Base-by-base conservation (phyloP, 768 basidiomycete species). In the Calocybe gangraenosa region DNA sequence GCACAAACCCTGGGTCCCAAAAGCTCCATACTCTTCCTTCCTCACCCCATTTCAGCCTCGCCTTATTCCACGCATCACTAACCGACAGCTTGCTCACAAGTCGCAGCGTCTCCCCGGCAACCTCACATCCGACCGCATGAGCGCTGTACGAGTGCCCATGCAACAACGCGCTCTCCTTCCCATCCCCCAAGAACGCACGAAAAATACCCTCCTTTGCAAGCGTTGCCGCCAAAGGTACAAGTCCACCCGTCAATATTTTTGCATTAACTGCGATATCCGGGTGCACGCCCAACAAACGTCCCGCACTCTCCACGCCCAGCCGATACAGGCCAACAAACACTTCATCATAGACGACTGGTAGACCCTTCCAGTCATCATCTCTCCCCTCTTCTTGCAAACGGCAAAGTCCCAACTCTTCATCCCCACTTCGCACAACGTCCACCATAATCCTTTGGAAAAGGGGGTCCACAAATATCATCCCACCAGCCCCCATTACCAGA, bases 111-210 rank as follows among this genome's bases (percentile, higher is more conserved):
- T 83, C 79, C 53, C 84, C 84, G 0, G 95, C 95, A 10, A 96
- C 89, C 51, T 88, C 84, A 63, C 95, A 97, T 0, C 92, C 95
- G 31, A 96, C 74, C 0, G 95, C 80, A 60, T 96, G 90, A 2
- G 95, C 95, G 0, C 92, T 96, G 62, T 98, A 98, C 46, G 88
- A 92, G 62, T 98, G 95, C 0, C 95, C 95, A 50, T 98, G 95
- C 2, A 97, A 69, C 11, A 98, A 68, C 13, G 95, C 92, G 49
- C 88, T 79, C n/a, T 74, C 75, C 62, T 97, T 97, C 28, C 72
- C 73, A 25, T 77, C 73, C 25, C 88, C 77, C 30, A 76, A 65
- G 66, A 97, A 97, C 0, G 87, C 81, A 17, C 76, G 62, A 70
- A 93, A 98, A 28, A 97, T 81, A 3, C 76, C 73, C 49, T 87